Evolutionary conservation across 495 filamentous ascomycete genomes (phyloP).

Genomic region (Aspergillus sclerotiicarbonarius): DNA sequence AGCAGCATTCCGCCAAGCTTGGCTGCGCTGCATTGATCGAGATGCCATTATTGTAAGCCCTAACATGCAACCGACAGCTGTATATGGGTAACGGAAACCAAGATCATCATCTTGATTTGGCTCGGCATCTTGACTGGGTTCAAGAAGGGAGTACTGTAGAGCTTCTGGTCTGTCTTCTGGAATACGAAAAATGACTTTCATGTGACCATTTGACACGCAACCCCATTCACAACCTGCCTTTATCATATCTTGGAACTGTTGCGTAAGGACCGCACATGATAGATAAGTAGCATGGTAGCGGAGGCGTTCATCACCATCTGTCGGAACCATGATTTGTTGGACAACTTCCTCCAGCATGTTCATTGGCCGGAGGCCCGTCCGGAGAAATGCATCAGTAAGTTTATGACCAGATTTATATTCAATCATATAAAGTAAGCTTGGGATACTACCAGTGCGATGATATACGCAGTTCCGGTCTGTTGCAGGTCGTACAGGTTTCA

Average conservation of each 20-base stretch:
- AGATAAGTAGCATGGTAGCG: background rate
- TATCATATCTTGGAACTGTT: conserved; percentile 7
- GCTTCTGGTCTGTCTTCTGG: background rate
- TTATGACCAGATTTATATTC: conserved; percentile 7
- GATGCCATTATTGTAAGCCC: background rate
- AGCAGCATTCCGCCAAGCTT: conserved; percentile 4
- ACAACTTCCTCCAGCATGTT: conserved; percentile 8
- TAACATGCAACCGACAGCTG: background rate
- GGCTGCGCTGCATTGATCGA: background rate
- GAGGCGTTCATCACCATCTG: conserved; percentile 3
- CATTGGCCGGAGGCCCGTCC: background rate
- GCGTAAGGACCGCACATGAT: conserved; percentile 4
- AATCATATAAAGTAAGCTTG: conserved; percentile 6
- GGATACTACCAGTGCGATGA: background rate
- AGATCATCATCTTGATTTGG: background rate
- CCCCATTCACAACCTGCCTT: background rate
- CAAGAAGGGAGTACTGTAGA: conserved; percentile 1
- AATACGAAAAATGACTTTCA: conserved; percentile 5
- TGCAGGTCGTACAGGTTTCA: too few species aligned
- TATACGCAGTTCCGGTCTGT: conserved; percentile 8
- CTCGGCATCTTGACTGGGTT: background rate
- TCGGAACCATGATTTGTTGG: background rate
- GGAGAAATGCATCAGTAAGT: conserved; percentile 1
- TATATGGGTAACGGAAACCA: conserved; percentile 7
- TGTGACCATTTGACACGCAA: conserved; percentile 1